phyloP scores from a whole-genome alignment of 2,329 filamentous ascomycete species.

The Aspergillus pseudoviridinutans region DNA sequence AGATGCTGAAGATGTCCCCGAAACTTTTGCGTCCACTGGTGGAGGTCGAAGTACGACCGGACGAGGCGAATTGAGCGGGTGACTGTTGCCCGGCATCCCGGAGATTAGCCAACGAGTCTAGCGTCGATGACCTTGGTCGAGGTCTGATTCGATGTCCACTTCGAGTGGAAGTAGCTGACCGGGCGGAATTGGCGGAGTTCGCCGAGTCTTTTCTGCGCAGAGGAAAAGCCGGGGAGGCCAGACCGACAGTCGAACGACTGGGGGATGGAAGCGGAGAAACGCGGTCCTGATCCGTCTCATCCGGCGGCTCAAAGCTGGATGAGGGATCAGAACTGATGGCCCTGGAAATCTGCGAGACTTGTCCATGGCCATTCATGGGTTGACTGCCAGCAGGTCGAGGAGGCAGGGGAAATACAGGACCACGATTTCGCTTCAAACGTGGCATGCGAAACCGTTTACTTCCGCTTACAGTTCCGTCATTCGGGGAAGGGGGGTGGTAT shows the following conservation, averaged over 20 bases:
- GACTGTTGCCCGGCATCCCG: slow-evolving; percentile 68
- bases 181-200: slow-evolving; percentile 62
- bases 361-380: slow-evolving; percentile 12
- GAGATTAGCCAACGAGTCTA: slow-evolving; percentile 73
- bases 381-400: slow-evolving; percentile 53
- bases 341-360: slow-evolving; percentile 14
- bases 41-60: slow-evolving; percentile 71
- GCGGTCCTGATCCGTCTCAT: slow-evolving; percentile 28
- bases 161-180: slow-evolving; percentile 54
- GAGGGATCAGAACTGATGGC: slow-evolving; percentile 18
- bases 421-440: slow-evolving; percentile 70
- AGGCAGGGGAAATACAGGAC: slow-evolving; percentile 82
- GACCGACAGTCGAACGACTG: slow-evolving; percentile 50
- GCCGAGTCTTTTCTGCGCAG: slow-evolving; percentile 59
- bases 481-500: slow-evolving; percentile 58
- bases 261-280: slow-evolving; percentile 46
- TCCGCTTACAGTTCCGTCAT: slow-evolving; percentile 59
- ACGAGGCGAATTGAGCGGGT: slow-evolving; percentile 56
- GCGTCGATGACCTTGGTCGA: slow-evolving; percentile 80
- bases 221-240: slow-evolving; percentile 44
- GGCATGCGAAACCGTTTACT: slow-evolving; percentile 78
- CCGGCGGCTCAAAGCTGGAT: slow-evolving; percentile 22
- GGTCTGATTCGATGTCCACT: slow-evolving; percentile 49
- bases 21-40: slow-evolving; percentile 87
- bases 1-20: slow-evolving; percentile 76